phyloP scores from a whole-genome alignment of 2,329 filamentous ascomycete species.

The Talaromyces sp. region DNA sequence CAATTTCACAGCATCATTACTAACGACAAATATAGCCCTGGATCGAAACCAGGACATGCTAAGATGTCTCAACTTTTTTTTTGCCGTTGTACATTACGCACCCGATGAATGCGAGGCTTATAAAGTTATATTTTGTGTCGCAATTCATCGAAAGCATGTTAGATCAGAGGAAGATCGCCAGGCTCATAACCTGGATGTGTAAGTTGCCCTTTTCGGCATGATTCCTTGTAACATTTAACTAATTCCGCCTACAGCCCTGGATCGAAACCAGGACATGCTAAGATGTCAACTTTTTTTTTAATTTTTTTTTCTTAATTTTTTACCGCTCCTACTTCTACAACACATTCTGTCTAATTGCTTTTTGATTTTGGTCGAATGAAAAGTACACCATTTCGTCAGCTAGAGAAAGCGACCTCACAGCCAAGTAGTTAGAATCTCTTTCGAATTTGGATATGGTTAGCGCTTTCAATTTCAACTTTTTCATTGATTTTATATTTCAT shows the following conservation, averaged over 20 bases:
- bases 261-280: conserved; percentile 8
- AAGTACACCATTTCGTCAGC: background rate
- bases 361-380: too few species aligned
- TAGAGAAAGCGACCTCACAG: too few species aligned
- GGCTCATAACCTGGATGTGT: conserved; percentile 4
- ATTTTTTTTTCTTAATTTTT: background rate
- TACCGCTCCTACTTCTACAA: too few species aligned
- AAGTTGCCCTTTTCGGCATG: background rate
- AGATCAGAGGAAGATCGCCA: conserved; percentile 5
- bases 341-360: background rate
- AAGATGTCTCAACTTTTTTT: background rate
- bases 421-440: too few species aligned
- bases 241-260: background rate
- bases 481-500: too few species aligned
- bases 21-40: background rate
- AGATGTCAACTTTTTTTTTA: background rate
- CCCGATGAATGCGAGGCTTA: background rate
- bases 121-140: background rate
- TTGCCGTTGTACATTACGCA: background rate
- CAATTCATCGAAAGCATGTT: background rate
- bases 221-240: background rate
- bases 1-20: background rate
- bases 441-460: too few species aligned
- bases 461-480: too few species aligned
- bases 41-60: conserved; percentile 5